Percentiles rank a stretch among this genome's conserved stretches.
Evolutionary conservation across 78 protist species (phyloP).

Genomic region (Speleostelium caveatum): DNA sequence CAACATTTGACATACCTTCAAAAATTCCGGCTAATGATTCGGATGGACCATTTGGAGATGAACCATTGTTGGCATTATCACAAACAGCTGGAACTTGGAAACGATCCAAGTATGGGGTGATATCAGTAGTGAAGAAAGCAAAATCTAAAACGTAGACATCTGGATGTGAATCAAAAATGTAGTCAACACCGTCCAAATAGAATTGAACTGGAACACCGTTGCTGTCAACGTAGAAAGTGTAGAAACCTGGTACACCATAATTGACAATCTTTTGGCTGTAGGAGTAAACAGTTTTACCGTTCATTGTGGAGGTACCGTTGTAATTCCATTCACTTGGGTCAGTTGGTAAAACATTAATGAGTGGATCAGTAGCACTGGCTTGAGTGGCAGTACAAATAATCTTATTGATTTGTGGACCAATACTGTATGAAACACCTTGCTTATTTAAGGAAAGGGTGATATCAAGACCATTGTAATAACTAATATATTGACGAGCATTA

Average conservation of each 20-base stretch:
- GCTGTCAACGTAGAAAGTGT: conserved; percentile 78
- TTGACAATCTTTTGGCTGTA: conserved; percentile 51
- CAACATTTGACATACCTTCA: background rate
- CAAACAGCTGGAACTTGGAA: conserved; percentile 61
- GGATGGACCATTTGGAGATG: background rate
- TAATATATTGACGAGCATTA: conserved; percentile 81
- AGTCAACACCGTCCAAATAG: conserved; percentile 82
- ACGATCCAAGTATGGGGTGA: background rate
- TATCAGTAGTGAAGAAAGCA: conserved; percentile 30
- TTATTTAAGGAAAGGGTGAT: conserved; percentile 43
- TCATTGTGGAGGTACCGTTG: conserved; percentile 70
- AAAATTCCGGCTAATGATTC: conserved; percentile 11
- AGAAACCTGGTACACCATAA: conserved; percentile 58
- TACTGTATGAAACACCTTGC: conserved; percentile 35
- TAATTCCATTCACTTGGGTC: conserved; percentile 45
- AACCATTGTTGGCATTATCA: background rate
- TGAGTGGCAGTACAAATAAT: conserved; percentile 23
- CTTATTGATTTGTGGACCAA: conserved; percentile 65
- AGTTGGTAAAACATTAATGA: conserved; percentile 54
- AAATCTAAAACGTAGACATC: conserved; percentile 79
- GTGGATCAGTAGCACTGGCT: conserved; percentile 59
- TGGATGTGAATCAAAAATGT: conserved; percentile 78
- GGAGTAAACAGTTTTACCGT: conserved; percentile 40
- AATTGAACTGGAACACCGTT: conserved; percentile 75
- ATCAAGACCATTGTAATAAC: conserved; percentile 72